Evolutionary conservation across 345 rosid species (phyloP).

Genomic region (Mallotus nudiflorus): DNA sequence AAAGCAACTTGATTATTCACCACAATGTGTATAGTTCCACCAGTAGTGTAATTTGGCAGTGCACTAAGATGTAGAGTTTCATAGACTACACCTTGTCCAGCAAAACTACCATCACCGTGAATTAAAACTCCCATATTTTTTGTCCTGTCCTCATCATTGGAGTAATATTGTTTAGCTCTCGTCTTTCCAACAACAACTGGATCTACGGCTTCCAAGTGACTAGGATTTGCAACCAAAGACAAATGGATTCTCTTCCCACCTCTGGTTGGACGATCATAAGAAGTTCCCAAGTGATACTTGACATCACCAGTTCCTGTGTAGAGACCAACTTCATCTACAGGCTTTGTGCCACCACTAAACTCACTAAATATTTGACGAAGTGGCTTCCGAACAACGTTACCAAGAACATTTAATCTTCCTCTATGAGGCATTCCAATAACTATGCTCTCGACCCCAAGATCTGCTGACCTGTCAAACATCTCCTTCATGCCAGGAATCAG

Average conservation of each 20-base stretch:
- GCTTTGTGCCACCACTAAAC: constrained; percentile 79
- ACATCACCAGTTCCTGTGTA: constrained; percentile 89
- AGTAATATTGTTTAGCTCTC: constrained; percentile 78
- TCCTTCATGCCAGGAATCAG: constrained; percentile 90
- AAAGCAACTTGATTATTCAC: constrained; percentile 92
- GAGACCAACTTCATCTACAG: constrained; percentile 78
- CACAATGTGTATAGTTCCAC: constrained; percentile 82
- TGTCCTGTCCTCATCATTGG: constrained; percentile 59
- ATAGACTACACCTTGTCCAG: constrained; percentile 88
- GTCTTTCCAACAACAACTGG: constrained; percentile 85
- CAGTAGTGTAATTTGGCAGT: constrained; percentile 74
- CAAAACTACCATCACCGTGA: constrained; percentile 92
- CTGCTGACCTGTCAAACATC: constrained; percentile 77
- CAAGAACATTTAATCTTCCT: constrained; percentile 76
- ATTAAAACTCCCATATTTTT: constrained; percentile 75
- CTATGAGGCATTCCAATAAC: constrained; percentile 82
- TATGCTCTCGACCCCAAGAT: constrained; percentile 82
- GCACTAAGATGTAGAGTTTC: constrained; percentile 89
- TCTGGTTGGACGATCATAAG: constrained; percentile 85
- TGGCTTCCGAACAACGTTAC: constrained; percentile 80
- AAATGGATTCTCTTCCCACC: constrained; percentile 84
- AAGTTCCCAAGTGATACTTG: constrained; percentile 81
- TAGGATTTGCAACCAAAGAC: constrained; percentile 85
- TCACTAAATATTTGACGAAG: constrained; percentile 79
- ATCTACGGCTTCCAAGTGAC: constrained; percentile 89